Conservation (phyloP, 2,329 filamentous ascomycete genomes). For the Myrmaecium sp. region DNA sequence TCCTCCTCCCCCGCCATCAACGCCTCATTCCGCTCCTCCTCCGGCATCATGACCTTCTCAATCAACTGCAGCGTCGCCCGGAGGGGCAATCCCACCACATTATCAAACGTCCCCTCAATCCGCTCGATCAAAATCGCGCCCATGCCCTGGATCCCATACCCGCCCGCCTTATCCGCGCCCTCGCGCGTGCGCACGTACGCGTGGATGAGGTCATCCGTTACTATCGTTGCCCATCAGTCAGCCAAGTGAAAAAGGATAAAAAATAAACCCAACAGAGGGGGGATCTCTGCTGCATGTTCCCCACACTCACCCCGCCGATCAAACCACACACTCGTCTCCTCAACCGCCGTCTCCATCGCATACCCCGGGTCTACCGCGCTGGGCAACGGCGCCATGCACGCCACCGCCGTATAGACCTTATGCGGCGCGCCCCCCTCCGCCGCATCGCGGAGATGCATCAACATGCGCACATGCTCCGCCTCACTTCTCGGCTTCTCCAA, state of each 20-base stretch:
- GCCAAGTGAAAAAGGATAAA: not conserved
- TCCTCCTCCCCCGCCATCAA: slow-evolving; percentile 11
- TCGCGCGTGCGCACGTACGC: slow-evolving; percentile 71
- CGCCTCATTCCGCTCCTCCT: slow-evolving; percentile 39
- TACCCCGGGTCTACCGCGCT: slow-evolving; percentile 77
- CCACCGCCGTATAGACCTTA: slow-evolving; percentile 73
- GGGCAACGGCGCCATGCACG: slow-evolving; percentile 63
- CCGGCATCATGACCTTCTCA: slow-evolving; percentile 69
- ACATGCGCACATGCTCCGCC: slow-evolving; percentile 67
- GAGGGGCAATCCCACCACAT: slow-evolving; percentile 81
- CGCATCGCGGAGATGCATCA: slow-evolving; percentile 64
- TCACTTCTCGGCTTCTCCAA: slow-evolving; percentile 82
- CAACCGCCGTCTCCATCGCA: slow-evolving; percentile 59
- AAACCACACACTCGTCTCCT: slow-evolving; percentile 87
- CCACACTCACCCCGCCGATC: slow-evolving; percentile 35
- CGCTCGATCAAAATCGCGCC: slow-evolving; percentile 75
- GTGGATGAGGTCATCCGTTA: slow-evolving; percentile 69
- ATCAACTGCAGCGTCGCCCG: slow-evolving; percentile 63
- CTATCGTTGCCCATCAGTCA: slow-evolving; percentile 11
- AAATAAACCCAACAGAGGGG: not conserved
- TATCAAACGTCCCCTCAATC: slow-evolving; percentile 82
- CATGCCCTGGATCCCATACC: slow-evolving; percentile 83
- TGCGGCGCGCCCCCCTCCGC: slow-evolving; percentile 38
- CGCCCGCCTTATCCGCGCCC: slow-evolving; percentile 89
- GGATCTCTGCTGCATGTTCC: too few relatives aligned